Evolutionary conservation across 2,329 filamentous ascomycete species (phyloP), one percentile per base, ranked within the genome.

Genomic region (Chrysoporthe austroafricana): DNA sequence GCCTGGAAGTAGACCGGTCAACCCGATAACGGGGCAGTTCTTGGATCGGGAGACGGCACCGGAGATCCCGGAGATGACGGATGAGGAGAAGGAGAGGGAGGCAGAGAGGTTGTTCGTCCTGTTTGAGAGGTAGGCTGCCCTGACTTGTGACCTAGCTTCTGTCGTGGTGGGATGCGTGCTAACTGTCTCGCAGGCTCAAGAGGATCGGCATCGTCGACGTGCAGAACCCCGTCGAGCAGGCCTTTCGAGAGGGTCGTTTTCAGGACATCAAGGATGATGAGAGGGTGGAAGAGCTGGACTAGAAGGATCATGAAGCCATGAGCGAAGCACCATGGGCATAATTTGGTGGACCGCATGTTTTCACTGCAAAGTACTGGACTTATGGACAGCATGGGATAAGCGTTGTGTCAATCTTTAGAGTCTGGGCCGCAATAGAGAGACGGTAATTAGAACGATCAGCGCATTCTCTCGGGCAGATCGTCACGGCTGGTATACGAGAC

Each of bases 21-120:
- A 97, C 72, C 93, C 94, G 0, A 88, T 97, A 43, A 97, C 94
- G 0, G 94, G 94, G 0, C 94, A 97, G 77, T 89, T 90, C 71
- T 75, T 93, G 62, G 90, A 93, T 71, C 84, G 83, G 48, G 91
- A 95, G 77, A 85, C 83, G 64, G 79, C 82, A 7, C 81, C 87
- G 7, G 42, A 88, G 4, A 78, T 82, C 13, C 88, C 88, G 1
- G 88, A 91, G 61, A 97, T 98, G 95, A 96, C 91, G 0, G 83
- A 92, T 59, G 94, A 94, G 71, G 95, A 98, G 80, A 97, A 95
- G 78, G 92, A 97, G 77, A 85, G 92, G 67, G 96, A 99, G 76
- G 95, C 94, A 0, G 95, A 97, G 78, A 87, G 89, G 66, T 79
- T 97, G 0, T 97, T 96, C 80, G 93, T 97, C 14, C 81, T 97